These are phyloP conservation scores for Amylocystis lapponica DNA, from an alignment of 768 basidiomycete genomes.

Conservation along the genomic window DNA sequence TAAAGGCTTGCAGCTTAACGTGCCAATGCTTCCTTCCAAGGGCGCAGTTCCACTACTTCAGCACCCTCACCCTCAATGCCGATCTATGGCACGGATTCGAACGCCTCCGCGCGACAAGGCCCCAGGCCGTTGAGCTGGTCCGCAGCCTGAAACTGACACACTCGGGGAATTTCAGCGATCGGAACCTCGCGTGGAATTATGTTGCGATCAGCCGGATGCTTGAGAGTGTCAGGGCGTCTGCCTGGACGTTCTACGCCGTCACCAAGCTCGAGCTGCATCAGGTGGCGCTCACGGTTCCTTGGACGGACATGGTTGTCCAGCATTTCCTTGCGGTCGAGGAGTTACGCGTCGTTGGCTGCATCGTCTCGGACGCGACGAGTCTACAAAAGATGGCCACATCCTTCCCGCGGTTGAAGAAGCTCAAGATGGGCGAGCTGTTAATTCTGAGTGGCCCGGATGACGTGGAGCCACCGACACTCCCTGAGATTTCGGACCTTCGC, in stretches of 20 bases:
- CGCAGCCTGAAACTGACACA: slow-evolving; percentile 5
- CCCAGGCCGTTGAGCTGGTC: slow-evolving; percentile 6
- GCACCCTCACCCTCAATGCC: slow-evolving; percentile 2
- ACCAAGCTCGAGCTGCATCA: background rate
- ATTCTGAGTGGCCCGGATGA: background rate
- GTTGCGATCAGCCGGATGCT: background rate
- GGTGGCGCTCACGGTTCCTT: background rate
- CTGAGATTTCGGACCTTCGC: background rate
- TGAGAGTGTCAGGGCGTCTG: no score
- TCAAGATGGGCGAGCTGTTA: background rate
- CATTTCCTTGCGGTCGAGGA: background rate
- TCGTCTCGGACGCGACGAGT: background rate
- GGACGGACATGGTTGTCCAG: background rate
- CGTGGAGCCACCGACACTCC: background rate
- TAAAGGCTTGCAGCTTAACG: slow-evolving; percentile 11
- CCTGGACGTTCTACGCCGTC: background rate
- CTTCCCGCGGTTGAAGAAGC: slow-evolving; percentile 2
- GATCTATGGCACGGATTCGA: slow-evolving; percentile 2
- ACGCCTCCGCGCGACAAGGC: slow-evolving; percentile 2
- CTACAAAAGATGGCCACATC: background rate
- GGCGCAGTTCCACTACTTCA: slow-evolving; percentile 15
- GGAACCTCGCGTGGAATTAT: background rate
- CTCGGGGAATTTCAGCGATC: background rate
- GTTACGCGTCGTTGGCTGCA: background rate
- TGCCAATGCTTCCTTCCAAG: slow-evolving; percentile 9